A percentile compares a stretch with the other conserved stretches of the same genome.
Conservation (phyloP, 2,329 filamentous ascomycete species). For the Bipolaris zeicola region DNA sequence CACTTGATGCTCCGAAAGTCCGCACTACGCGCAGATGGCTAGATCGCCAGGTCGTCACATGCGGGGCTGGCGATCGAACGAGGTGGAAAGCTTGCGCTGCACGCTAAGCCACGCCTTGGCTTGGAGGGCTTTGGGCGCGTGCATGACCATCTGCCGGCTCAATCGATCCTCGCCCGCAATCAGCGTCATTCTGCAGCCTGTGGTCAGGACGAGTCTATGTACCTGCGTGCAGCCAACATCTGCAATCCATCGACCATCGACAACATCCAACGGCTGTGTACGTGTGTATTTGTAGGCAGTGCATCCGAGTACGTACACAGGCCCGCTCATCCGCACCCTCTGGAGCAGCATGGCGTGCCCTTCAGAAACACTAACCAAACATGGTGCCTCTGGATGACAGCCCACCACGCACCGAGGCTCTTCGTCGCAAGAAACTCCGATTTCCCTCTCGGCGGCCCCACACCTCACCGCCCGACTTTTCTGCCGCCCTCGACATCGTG, state of each 20-base stretch:
- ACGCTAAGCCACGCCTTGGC: slow-evolving; percentile 6
- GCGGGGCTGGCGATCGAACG: slow-evolving; percentile 18
- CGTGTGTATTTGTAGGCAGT: no score
- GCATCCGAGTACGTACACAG: no score
- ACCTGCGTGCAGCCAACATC: no score
- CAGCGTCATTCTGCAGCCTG: slow-evolving; percentile 14
- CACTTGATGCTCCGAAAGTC: slow-evolving; percentile 14
- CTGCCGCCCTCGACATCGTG: slow-evolving; percentile 26
- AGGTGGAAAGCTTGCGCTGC: slow-evolving; percentile 5
- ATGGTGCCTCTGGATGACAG: slow-evolving; percentile 27
- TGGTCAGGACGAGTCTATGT: no score
- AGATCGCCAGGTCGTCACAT: slow-evolving; percentile 15
- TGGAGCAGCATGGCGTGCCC: slow-evolving; percentile 35
- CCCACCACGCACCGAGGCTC: slow-evolving; percentile 14
- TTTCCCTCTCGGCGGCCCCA: slow-evolving; percentile 7
- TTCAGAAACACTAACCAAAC: slow-evolving; percentile 40
- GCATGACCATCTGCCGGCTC: slow-evolving; percentile 17
- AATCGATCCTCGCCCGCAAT: slow-evolving; percentile 15
- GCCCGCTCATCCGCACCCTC: slow-evolving; percentile 27
- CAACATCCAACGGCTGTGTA: neutral
- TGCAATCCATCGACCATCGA: no score
- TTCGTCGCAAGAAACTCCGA: neutral
- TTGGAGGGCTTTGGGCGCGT: slow-evolving; percentile 1
- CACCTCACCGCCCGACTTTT: slow-evolving; percentile 30
- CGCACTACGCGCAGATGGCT: slow-evolving; percentile 9